Base-by-base conservation (phyloP, 2,329 filamentous ascomycete species). In the Cryphonectria naterciae region DNA sequence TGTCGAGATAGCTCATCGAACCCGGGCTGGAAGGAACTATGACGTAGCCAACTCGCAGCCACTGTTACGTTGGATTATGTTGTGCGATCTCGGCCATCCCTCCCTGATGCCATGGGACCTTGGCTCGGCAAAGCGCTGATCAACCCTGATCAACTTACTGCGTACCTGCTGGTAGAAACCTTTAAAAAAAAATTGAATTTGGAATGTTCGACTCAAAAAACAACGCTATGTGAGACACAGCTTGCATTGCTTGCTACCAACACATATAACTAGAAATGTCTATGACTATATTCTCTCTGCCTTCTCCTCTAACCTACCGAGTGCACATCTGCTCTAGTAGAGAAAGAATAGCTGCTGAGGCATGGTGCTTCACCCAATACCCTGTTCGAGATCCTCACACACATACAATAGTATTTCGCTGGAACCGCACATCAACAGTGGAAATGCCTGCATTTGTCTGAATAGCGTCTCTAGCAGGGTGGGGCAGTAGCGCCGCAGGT, bases 1-100 rank as follows among this genome's bases (percentile, higher is more conserved):
- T 11, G 22, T 32, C n/a, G 22, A 28, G 61, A 46, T 11, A 41
- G 22, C 39, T 43, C 13, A 37, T 41, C 61, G 39, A 43, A 63
- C 37, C 61, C 61, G 61, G 46, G 41, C 5, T 46, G 32, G n/a
- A 43, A 43, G 39, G 39, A 39, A 41, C 61, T 39, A 64, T 64
- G 61, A 64, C 61, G 61, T 64, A 64, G 11, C 61, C 61, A 4
- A 2, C n/a, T n/a, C 25, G 28, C 5, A 13, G 54, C 54, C 15
- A 32, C 13, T 32, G 54, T 32, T 58, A 32, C 28, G 35, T 32
- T 17, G 54, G 7, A 22, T 22, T 22, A 8, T 10, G 19, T 49
- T 10, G 46, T n/a, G 19, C 8, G 46, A 32, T 22, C 46, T n/a
- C 46, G 19, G 19, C 46, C 46, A 22, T 49, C 46, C 46, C 46